Evolutionary conservation across 805 yeast species (phyloP).

Genomic region (Metschnikowia proteae): DNA sequence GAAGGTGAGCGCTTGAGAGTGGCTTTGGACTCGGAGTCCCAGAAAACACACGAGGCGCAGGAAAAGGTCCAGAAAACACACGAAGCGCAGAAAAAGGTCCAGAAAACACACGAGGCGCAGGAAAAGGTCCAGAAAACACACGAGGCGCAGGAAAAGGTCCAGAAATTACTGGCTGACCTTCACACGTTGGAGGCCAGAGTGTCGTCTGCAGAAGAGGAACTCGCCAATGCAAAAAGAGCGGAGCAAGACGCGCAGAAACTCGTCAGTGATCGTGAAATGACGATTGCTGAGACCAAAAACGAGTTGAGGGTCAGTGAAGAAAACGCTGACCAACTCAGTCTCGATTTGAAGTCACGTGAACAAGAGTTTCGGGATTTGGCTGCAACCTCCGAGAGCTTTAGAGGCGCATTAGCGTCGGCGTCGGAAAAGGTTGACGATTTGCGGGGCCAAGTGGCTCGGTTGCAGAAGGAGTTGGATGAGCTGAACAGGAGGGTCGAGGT

Average conservation of each 20-base stretch:
- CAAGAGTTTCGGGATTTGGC: background rate
- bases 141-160: background rate
- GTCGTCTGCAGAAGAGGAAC: background rate
- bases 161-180: background rate
- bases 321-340: background rate
- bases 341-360: background rate
- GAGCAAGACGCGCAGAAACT: conserved; percentile 5
- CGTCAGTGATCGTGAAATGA: background rate
- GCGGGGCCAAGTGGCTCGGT: background rate
- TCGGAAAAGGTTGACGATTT: background rate
- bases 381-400: background rate
- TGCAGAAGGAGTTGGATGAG: background rate
- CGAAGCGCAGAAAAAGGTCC: background rate
- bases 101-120: background rate
- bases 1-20: background rate
- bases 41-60: background rate
- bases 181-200: background rate
- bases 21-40: background rate
- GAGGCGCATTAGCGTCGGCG: background rate
- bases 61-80: background rate
- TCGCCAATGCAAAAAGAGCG: background rate
- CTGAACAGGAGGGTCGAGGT: background rate
- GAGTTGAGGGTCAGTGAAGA: background rate
- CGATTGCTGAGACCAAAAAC: background rate
- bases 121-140: background rate